Conservation (phyloP, 2,329 filamentous ascomycete species). For the Alternaria arborescens region DNA sequence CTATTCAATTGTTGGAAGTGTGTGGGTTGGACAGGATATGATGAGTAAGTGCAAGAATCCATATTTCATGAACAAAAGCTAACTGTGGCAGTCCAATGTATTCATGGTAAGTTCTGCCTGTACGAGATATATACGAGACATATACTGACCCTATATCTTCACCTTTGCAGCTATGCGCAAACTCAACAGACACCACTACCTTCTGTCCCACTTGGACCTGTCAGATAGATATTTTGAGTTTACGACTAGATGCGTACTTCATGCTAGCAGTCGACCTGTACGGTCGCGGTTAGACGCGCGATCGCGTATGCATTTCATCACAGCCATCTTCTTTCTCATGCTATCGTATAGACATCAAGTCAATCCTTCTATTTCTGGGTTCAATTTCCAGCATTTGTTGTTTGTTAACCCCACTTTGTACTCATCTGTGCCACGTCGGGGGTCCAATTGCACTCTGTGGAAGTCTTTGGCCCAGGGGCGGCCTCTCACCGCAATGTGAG, state of each 20-base stretch:
- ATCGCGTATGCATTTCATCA: not conserved
- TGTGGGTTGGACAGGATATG: conserved; percentile 47
- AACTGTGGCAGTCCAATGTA: conserved; percentile 37
- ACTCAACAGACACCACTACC: conserved; percentile 29
- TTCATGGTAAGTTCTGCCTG: conserved; percentile 22
- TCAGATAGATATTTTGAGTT: conserved; percentile 2
- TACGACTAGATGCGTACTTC: not conserved
- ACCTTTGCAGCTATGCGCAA: conserved; percentile 27
- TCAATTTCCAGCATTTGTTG: not conserved
- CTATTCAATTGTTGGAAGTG: conserved; percentile 51
- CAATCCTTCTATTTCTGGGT: not conserved
- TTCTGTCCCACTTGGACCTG: conserved; percentile 32
- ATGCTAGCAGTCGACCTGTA: not conserved
- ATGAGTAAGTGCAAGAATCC: conserved; percentile 36
- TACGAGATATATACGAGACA: too few relatives aligned
- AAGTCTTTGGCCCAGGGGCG: not conserved
- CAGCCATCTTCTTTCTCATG: not conserved
- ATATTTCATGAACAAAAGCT: conserved; percentile 7
- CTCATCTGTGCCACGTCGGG: not conserved
- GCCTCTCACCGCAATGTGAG: not conserved
- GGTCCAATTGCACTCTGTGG: not conserved
- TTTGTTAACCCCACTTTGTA: too few relatives aligned
- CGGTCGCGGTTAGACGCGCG: not conserved
- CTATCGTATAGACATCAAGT: not conserved
- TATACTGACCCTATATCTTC: too few relatives aligned